Evolutionary conservation across 495 filamentous ascomycete genomes (phyloP).

Genomic region (Aspergillus olivimuriae): DNA sequence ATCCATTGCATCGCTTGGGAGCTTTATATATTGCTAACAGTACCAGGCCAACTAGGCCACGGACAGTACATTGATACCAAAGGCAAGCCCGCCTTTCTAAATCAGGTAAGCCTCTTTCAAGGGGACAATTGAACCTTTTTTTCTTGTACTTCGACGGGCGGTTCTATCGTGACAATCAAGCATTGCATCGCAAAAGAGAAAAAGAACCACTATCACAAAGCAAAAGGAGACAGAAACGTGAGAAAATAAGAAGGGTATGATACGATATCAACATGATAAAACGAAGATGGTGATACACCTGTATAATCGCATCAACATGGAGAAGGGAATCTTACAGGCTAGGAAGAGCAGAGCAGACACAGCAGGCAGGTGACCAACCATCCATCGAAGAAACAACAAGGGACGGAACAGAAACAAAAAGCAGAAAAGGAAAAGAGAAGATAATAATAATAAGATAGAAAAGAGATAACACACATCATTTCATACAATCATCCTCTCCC

Average conservation of each 20-base stretch:
- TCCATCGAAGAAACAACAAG: conserved; percentile 1
- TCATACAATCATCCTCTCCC: conserved; percentile 13
- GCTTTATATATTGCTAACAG: too few relatives aligned
- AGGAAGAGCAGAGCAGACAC: conserved; percentile 7
- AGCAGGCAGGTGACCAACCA: conserved; percentile 6
- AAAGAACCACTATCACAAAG: too few relatives aligned
- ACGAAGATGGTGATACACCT: conserved; percentile 28
- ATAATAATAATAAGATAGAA: not conserved
- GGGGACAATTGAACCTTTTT: not conserved
- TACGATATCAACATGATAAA: conserved; percentile 1
- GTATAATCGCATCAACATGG: conserved; percentile 23
- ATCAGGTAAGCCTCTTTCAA: too few relatives aligned
- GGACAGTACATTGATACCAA: too few relatives aligned
- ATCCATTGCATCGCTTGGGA: too few relatives aligned
- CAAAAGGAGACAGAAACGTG: conserved; percentile 1
- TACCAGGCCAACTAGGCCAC: too few relatives aligned
- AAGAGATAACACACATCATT: conserved; percentile 8
- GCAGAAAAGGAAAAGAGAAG: conserved; percentile 1
- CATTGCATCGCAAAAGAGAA: too few relatives aligned
- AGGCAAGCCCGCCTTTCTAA: too few relatives aligned
- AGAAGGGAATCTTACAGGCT: conserved; percentile 6
- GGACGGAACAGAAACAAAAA: not conserved
- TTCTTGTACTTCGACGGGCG: too few relatives aligned
- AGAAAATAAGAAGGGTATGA: conserved; percentile 16
- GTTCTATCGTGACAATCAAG: too few relatives aligned